These are phyloP conservation scores for Colletotrichum phormii DNA, from an alignment of 2,329 filamentous ascomycete genomes.

Conservation along the genomic window DNA sequence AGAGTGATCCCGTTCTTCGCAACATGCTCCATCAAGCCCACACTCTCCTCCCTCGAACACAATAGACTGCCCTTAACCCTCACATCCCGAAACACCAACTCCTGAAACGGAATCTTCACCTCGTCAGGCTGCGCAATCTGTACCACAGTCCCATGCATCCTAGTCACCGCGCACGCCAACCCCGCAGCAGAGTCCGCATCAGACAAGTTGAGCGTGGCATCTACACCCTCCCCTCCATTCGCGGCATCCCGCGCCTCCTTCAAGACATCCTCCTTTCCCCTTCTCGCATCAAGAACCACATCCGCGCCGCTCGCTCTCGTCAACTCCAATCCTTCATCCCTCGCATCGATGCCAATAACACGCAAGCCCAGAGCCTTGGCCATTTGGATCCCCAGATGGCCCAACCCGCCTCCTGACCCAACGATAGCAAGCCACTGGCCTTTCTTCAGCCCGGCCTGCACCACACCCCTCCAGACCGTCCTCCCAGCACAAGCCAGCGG, in stretches of 20 bases:
- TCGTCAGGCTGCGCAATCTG: slow-evolving; percentile 66
- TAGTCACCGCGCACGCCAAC: slow-evolving; percentile 64
- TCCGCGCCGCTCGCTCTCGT: slow-evolving; percentile 61
- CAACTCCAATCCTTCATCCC: slow-evolving; percentile 64
- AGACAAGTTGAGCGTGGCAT: slow-evolving; percentile 51
- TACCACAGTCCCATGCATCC: slow-evolving; percentile 68
- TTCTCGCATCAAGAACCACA: slow-evolving; percentile 62
- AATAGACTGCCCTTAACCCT: slow-evolving; percentile 59
- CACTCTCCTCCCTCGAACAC: slow-evolving; percentile 54
- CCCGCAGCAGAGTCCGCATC: slow-evolving; percentile 55
- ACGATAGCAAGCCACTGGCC: slow-evolving; percentile 80
- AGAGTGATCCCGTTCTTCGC: slow-evolving; percentile 59
- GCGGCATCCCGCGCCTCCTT: slow-evolving; percentile 53
- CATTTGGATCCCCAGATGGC: background rate
- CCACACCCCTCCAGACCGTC: slow-evolving; percentile 61
- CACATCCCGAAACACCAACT: slow-evolving; percentile 66
- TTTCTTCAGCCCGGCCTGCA: slow-evolving; percentile 50
- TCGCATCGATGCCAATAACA: slow-evolving; percentile 73
- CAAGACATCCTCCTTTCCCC: slow-evolving; percentile 59
- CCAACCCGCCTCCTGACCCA: background rate
- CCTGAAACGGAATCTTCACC: slow-evolving; percentile 52
- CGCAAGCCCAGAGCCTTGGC: background rate
- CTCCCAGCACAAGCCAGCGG: slow-evolving; percentile 68
- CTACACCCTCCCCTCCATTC: slow-evolving; percentile 61
- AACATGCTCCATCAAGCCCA: slow-evolving; percentile 60